These are phyloP conservation scores for Hordeum marinum DNA, from an alignment of 176 grass and related monocot genomes.

Conservation along the genomic window DNA sequence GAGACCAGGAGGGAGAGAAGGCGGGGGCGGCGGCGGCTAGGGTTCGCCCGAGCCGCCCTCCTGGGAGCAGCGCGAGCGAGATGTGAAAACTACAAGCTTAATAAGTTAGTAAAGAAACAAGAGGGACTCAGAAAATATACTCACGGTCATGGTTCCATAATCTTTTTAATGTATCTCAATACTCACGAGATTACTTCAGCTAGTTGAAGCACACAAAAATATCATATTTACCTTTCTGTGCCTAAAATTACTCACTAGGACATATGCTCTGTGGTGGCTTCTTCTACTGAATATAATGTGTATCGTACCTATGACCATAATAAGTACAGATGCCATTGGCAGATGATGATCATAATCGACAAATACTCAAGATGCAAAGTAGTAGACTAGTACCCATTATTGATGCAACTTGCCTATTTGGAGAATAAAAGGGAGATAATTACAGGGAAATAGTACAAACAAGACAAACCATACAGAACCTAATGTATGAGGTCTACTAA, in stretches of 20 bases:
- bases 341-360: background rate
- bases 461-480: background rate
- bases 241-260: background rate
- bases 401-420: constrained; percentile 3
- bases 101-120: too few species aligned
- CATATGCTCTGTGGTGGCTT: background rate
- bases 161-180: background rate
- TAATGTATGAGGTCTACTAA: background rate
- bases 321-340: background rate
- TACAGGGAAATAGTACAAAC: constrained; percentile 10
- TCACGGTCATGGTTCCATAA: background rate
- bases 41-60: too few species aligned
- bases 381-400: background rate
- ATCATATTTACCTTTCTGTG: background rate
- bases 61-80: too few species aligned
- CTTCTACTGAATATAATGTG: background rate
- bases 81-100: too few species aligned
- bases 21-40: too few species aligned
- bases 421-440: constrained; percentile 3
- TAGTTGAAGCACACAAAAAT: background rate
- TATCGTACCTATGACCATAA: background rate
- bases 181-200: background rate
- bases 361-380: background rate
- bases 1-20: too few species aligned
- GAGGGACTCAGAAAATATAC: too few species aligned